Evolutionary conservation across 2,329 filamentous ascomycete genomes (phyloP).

Genomic region (Sordariomycetes sp.): DNA sequence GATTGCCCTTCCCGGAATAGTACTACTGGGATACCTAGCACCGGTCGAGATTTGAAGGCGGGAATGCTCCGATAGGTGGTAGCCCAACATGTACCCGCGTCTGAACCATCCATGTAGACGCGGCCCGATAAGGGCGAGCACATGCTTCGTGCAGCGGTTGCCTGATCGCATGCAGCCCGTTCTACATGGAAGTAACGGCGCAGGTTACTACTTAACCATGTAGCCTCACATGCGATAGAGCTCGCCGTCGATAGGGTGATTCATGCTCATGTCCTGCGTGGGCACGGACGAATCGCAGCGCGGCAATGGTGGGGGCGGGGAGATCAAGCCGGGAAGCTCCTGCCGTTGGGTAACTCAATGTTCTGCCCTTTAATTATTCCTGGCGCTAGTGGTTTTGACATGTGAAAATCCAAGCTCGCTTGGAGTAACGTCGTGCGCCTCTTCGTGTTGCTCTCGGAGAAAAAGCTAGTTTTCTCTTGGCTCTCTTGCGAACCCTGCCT

Average conservation of each 20-base stretch:
- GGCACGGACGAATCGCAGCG: not conserved
- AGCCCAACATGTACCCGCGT: not conserved
- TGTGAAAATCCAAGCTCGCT: constrained; percentile 2
- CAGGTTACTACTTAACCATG: not conserved
- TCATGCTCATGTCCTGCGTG: not conserved
- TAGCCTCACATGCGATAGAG: not conserved
- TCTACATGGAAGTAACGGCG: not conserved
- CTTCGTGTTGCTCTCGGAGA: not conserved
- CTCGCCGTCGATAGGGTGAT: not conserved
- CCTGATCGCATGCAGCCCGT: not conserved
- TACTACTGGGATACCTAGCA: not conserved
- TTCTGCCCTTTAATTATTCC: not conserved
- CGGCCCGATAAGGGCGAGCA: not conserved
- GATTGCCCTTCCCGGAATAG: no score
- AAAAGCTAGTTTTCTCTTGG: not conserved
- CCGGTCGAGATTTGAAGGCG: not conserved
- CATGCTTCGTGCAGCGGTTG: not conserved
- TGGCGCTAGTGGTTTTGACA: not conserved
- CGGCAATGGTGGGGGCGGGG: constrained; percentile 1
- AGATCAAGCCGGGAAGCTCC: not conserved
- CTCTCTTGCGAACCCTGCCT: not conserved
- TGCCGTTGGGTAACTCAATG: not conserved
- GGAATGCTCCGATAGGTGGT: not conserved
- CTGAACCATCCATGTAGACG: not conserved
- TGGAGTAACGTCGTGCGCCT: not conserved